Conservation (phyloP, 2,329 filamentous ascomycete species). For the Monosporascus sp. region DNA sequence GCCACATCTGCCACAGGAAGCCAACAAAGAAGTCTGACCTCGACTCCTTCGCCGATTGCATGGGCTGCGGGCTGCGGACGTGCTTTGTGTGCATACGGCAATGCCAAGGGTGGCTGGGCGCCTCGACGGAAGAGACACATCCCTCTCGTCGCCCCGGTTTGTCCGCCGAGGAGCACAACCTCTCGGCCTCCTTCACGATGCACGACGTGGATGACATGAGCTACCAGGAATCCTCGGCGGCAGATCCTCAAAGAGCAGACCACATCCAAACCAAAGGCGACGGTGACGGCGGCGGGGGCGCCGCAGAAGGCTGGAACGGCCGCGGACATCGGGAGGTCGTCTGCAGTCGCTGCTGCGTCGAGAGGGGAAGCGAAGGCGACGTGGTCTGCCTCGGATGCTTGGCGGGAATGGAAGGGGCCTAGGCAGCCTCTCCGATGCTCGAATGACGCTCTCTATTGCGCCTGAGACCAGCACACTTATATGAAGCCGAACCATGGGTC, state of each 20-base stretch:
- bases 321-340: constrained; percentile 47
- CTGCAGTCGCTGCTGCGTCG: constrained; percentile 65
- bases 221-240: constrained; percentile 3
- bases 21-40: constrained; percentile 62
- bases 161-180: constrained; percentile 20
- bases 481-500: neutral
- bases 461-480: neutral
- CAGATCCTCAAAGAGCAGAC: neutral
- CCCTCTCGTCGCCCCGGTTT: constrained; percentile 2
- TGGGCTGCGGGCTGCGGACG: constrained; percentile 55
- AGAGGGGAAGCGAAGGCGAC: constrained; percentile 58
- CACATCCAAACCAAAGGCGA: constrained; percentile 3
- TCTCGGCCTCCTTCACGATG: constrained; percentile 46
- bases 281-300: constrained; percentile 28
- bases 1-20: constrained; percentile 62
- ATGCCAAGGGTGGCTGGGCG: constrained; percentile 48
- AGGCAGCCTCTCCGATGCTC: constrained; percentile 10
- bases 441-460: neutral
- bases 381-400: constrained; percentile 62
- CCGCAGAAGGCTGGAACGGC: constrained; percentile 25
- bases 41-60: constrained; percentile 60
- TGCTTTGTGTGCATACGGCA: constrained; percentile 66
- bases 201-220: constrained; percentile 37
- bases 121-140: neutral
- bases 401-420: constrained; percentile 35